phyloP scores from a whole-genome alignment of 139 green algal species.

The Closterium sp. region DNA sequence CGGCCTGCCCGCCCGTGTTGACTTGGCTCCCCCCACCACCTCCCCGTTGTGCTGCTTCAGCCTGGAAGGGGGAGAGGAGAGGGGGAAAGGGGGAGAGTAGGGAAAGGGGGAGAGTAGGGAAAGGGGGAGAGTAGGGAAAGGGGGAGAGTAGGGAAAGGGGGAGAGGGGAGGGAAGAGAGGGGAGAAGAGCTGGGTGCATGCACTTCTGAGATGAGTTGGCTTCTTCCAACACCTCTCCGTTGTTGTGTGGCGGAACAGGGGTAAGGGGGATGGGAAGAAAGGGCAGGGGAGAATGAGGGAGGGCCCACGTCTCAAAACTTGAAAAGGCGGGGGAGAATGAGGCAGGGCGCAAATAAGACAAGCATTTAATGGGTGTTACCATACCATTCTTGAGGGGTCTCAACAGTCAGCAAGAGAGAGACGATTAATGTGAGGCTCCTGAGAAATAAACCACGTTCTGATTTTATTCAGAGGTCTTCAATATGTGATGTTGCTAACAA shows the following conservation, averaged over 20 bases:
- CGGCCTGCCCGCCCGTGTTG: slow-evolving; percentile 1
- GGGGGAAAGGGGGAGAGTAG: not conserved
- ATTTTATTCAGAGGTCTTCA: too few species aligned
- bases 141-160: not conserved
- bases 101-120: not conserved
- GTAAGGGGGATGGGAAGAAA: not conserved
- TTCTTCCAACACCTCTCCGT: slow-evolving; percentile 10
- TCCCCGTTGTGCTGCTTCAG: slow-evolving; percentile 30
- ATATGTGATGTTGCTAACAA: too few species aligned
- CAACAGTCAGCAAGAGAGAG: too few species aligned
- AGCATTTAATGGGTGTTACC: too few species aligned
- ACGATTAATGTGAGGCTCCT: too few species aligned
- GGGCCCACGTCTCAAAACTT: too few species aligned
- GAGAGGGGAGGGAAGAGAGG: not conserved
- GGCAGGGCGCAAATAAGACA: too few species aligned
- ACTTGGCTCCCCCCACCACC: slow-evolving; percentile 16
- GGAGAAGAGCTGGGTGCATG: not conserved
- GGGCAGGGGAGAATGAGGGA: not conserved
- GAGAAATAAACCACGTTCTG: too few species aligned
- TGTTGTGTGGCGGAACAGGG: not conserved
- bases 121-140: not conserved
- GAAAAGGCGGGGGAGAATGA: too few species aligned
- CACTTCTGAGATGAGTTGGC: slow-evolving; percentile 1
- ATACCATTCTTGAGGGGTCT: too few species aligned
- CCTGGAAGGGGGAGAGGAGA: not conserved